Conservation (phyloP, 202 grass and related monocot species). For the Zoysia matrella region DNA sequence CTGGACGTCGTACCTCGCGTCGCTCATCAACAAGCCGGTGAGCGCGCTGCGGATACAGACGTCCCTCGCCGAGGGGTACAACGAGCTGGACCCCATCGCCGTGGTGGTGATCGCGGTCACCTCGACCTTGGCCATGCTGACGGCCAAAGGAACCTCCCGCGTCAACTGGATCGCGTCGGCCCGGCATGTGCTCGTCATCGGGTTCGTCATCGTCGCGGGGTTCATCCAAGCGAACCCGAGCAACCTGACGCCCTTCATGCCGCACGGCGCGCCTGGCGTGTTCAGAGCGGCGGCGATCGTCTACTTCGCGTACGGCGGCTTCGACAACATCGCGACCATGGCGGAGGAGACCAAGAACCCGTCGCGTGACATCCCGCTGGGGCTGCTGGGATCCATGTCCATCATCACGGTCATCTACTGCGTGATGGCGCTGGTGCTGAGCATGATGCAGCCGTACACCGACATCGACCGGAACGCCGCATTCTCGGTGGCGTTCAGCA, state of each 20-base stretch:
- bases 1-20: conserved; percentile 87
- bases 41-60: conserved; percentile 65
- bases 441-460: conserved; percentile 93
- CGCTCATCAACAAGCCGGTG: conserved; percentile 61
- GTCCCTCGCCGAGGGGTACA: conserved; percentile 52
- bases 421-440: conserved; percentile 79
- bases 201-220: conserved; percentile 68
- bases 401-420: conserved; percentile 80
- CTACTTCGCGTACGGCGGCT: conserved; percentile 91
- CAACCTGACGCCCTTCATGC: conserved; percentile 79
- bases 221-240: conserved; percentile 67
- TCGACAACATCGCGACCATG: conserved; percentile 93
- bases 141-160: conserved; percentile 74
- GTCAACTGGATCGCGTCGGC: conserved; percentile 89
- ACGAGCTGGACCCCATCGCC: conserved; percentile 80
- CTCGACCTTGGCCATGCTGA: conserved; percentile 71
- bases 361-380: conserved; percentile 81
- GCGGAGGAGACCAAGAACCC: conserved; percentile 91
- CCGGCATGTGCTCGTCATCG: conserved; percentile 65
- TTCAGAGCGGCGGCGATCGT: conserved; percentile 87
- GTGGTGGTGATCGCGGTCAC: conserved; percentile 66
- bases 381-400: conserved; percentile 78
- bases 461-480: conserved; percentile 64
- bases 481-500: conserved; percentile 77
- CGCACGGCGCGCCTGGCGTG: conserved; percentile 67